Conservation (phyloP, 2,329 filamentous ascomycete species). For the Fusarium sp. region DNA sequence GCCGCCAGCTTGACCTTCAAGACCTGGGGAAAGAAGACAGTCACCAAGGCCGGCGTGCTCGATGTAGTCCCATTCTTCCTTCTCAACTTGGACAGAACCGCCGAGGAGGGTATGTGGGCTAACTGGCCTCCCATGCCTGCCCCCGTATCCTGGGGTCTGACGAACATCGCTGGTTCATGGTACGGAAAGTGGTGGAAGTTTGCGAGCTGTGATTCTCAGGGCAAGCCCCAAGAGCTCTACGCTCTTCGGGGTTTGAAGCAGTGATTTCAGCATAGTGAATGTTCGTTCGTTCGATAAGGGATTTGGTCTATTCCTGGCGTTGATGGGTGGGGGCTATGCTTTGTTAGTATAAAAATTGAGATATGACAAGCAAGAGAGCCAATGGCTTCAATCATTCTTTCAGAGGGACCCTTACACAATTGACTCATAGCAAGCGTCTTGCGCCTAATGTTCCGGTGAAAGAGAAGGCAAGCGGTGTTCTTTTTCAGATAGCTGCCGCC, state of each 20-base stretch:
- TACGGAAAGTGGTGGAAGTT: slow-evolving; percentile 72
- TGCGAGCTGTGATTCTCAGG: slow-evolving; percentile 67
- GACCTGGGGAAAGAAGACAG: slow-evolving; percentile 70
- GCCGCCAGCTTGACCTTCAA: slow-evolving; percentile 64
- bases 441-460: not conserved
- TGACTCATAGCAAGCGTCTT: too few species aligned
- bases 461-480: not conserved
- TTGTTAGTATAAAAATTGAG: not conserved
- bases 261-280: not conserved
- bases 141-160: slow-evolving; percentile 68
- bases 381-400: not conserved
- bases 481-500: not conserved
- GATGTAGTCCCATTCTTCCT: slow-evolving; percentile 74
- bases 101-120: slow-evolving; percentile 69
- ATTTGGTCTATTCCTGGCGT: slow-evolving; percentile 1
- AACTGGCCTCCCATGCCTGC: slow-evolving; percentile 74
- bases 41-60: slow-evolving; percentile 68
- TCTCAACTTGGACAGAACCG: slow-evolving; percentile 69
- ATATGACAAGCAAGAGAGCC: not conserved
- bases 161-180: slow-evolving; percentile 67
- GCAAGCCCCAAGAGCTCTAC: slow-evolving; percentile 64
- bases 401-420: rapidly evolving
- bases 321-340: not conserved
- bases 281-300: not conserved
- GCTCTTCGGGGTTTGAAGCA: slow-evolving; percentile 52